Evolutionary conservation across 352 stramenopile genomes (phyloP).

Genomic region (Thalassiosira exigua): DNA sequence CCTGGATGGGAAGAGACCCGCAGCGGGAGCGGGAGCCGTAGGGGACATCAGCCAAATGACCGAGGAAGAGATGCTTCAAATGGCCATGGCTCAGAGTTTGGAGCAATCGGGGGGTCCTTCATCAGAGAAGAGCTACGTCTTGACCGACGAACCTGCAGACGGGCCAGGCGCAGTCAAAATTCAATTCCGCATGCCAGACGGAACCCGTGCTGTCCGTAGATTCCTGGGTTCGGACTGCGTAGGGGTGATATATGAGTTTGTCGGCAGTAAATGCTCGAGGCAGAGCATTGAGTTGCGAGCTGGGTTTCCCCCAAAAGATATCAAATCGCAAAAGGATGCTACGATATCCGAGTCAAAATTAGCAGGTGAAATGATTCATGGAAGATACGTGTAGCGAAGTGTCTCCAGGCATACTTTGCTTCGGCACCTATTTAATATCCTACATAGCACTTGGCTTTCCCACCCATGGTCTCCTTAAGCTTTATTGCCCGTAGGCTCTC

Average conservation of each 20-base stretch:
- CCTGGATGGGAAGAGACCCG: constrained; percentile 69
- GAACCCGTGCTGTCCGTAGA: constrained; percentile 57
- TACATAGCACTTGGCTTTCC: too few species aligned
- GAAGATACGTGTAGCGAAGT: constrained; percentile 50
- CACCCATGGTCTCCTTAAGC: too few species aligned
- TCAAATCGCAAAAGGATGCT: constrained; percentile 42
- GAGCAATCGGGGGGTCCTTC: constrained; percentile 34
- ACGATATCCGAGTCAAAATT: constrained; percentile 74
- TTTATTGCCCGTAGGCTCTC: too few species aligned
- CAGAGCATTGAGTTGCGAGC: constrained; percentile 55
- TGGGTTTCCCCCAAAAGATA: constrained; percentile 80
- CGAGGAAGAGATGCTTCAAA: constrained; percentile 83
- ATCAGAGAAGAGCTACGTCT: constrained; percentile 4
- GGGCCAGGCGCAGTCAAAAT: constrained; percentile 57
- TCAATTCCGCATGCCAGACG: constrained; percentile 77
- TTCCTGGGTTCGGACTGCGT: constrained; percentile 70
- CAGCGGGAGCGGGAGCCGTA: background rate
- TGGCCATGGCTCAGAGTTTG: constrained; percentile 72
- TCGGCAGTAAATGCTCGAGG: constrained; percentile 52
- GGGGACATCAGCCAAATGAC: constrained; percentile 58
- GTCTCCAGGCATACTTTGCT: background rate
- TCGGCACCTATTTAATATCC: too few species aligned
- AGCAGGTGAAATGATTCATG: constrained; percentile 75
- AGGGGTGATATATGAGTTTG: constrained; percentile 69
- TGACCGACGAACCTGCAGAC: constrained; percentile 61